Evolutionary conservation across 2,329 filamentous ascomycete species (phyloP).

Genomic region (Beauveria medogensis): DNA sequence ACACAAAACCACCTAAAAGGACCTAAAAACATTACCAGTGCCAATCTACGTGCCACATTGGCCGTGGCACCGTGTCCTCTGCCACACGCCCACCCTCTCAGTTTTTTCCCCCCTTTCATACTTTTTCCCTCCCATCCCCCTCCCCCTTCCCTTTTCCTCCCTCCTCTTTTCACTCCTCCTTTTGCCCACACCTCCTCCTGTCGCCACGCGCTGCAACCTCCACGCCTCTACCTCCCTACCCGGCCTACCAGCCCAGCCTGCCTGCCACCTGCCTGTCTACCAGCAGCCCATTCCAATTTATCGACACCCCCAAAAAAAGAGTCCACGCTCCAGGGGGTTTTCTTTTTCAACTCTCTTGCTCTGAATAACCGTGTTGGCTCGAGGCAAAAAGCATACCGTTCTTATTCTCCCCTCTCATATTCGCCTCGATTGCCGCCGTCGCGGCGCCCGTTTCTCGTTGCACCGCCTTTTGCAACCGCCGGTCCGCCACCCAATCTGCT

Average conservation of each 20-base stretch:
- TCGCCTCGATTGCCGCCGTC: neutral
- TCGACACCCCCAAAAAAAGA: conserved; percentile 11
- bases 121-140: neutral
- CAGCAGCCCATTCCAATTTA: conserved; percentile 8
- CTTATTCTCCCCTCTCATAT: neutral
- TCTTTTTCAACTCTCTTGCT: neutral
- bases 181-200: conserved; percentile 8
- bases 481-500: neutral
- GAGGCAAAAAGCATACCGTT: neutral
- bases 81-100: neutral
- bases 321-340: conserved; percentile 1
- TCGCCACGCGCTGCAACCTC: conserved; percentile 8
- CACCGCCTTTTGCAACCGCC: neutral
- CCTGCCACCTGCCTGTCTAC: neutral
- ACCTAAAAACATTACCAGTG: no score
- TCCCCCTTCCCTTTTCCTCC: conserved; percentile 5
- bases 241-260: no score
- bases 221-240: conserved; percentile 6
- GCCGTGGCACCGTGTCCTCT: no score
- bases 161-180: conserved; percentile 19
- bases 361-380: neutral
- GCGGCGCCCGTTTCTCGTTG: neutral
- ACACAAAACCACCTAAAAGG: no score
- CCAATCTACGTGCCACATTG: no score
- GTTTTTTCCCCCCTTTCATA: neutral